Base-by-base conservation (phyloP, 2,329 filamentous ascomycete genomes). In the Calonectria leucothoes region DNA sequence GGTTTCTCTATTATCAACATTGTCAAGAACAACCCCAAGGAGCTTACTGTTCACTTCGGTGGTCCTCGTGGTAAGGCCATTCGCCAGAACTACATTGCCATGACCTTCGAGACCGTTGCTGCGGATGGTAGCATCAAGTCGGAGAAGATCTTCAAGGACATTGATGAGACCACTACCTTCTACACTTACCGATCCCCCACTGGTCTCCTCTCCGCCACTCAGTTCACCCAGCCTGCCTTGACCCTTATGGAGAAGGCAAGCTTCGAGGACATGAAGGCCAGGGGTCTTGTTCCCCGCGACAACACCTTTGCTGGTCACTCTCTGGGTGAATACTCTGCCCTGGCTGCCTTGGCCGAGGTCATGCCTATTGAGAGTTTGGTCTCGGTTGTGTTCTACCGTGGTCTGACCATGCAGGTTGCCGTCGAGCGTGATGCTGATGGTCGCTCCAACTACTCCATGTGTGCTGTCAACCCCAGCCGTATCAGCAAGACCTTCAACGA, bases 191-290 rank as follows among this genome's bases (percentile, higher is more conserved):
- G 94, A 73, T 99, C 97, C 15, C 97, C 97, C 1, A 97, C 95
- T 3, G 97, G 97, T 81, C 91, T 99, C 68, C 91, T 99, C 48
- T 99, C 97, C 45, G 97, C 97, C 5, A 99, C 97, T 6, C 97
- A 99, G 84, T 99, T 99, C 89, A 99, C 97, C 0, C 97, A 99
- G 86, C 97, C 97, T 39, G 97, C 97, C 65, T 89, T 99, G 80
- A 99, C 97, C 0, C 91, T 99, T 64, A 99, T 99, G 97, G 97
- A 99, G 89, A 99, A 99, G 91, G 97, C 97, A 73, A 98, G 95
- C 81, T 99, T 99, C 80, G 97, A 98, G 87, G 97, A 99, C 85
- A 98, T 99, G 97, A 95, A 95, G 82, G 91, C 95, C 81, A 98
- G 98, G 90, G 97, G 97, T 74, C 91, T 99, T 39, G 96, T 99